Conservation (phyloP, 176 grass and related monocot species). For the Dactylis glomerata region DNA sequence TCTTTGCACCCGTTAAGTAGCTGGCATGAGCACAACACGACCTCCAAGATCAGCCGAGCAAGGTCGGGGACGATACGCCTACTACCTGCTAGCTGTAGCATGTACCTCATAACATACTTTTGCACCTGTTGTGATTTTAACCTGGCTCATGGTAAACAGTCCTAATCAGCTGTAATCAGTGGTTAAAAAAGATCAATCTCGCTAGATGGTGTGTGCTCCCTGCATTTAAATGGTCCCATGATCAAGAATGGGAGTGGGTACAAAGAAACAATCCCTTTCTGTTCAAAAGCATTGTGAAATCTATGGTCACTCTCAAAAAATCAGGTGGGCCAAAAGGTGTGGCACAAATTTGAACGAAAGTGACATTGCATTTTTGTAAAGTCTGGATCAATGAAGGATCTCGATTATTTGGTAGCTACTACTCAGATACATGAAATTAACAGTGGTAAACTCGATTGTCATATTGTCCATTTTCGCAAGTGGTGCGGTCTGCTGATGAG, state of each 20-base stretch:
- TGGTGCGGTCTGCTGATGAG: slow-evolving; percentile 3
- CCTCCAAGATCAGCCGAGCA: no score
- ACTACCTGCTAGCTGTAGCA: background rate
- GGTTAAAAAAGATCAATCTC: slow-evolving; percentile 4
- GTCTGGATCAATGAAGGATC: background rate
- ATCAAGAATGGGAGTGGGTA: background rate
- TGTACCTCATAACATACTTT: background rate
- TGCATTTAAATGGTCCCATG: background rate
- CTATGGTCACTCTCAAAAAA: slow-evolving; percentile 18
- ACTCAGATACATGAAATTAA: background rate
- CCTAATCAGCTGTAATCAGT: background rate
- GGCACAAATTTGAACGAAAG: background rate
- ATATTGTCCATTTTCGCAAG: background rate
- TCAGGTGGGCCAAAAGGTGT: slow-evolving; percentile 15
- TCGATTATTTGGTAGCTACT: background rate
- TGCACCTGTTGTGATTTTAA: background rate
- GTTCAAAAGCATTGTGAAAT: background rate
- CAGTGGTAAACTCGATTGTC: background rate
- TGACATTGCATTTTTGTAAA: background rate
- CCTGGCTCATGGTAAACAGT: background rate
- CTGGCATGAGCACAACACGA: no score
- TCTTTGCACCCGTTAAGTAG: no score
- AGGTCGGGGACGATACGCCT: no score
- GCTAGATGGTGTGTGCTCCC: background rate
- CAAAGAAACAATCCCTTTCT: background rate